Percentiles rank a stretch among this genome's conserved stretches.
Conservation (phyloP, 2,329 filamentous ascomycete species). For the Fusarium sp. region DNA sequence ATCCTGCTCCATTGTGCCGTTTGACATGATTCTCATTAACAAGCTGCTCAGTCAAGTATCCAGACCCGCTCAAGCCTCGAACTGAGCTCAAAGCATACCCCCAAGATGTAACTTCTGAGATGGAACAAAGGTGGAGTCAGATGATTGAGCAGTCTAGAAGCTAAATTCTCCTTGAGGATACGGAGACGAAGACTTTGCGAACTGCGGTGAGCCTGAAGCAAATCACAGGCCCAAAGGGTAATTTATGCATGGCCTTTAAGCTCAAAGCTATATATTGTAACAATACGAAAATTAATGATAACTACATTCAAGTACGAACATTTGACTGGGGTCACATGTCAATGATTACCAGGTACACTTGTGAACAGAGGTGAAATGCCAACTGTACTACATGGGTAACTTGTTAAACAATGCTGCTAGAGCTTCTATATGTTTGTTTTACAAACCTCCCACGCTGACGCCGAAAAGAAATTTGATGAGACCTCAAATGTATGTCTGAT, state of each 20-base stretch:
- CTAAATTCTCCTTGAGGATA: conserved; percentile 1
- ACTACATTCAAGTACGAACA: background rate
- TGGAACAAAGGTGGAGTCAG: conserved; percentile 54
- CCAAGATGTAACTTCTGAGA: conserved; percentile 54
- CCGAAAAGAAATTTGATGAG: too few species aligned
- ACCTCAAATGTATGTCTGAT: too few species aligned
- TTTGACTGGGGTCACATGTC: too few species aligned
- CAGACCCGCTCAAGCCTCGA: conserved; percentile 59
- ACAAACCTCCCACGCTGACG: background rate
- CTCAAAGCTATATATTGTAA: background rate
- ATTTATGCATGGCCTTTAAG: background rate
- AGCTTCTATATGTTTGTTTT: background rate
- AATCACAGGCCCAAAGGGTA: background rate
- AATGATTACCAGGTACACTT: background rate
- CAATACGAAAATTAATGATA: background rate
- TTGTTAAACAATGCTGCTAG: background rate
- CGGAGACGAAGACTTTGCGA: background rate
- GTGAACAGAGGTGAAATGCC: background rate
- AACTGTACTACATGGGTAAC: background rate
- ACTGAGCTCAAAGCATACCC: conserved; percentile 51
- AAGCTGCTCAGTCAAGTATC: conserved; percentile 47
- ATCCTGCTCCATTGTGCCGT: background rate
- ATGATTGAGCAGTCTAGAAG: conserved; percentile 44
- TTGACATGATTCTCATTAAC: conserved; percentile 20
- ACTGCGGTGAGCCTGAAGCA: background rate